phyloP scores from a whole-genome alignment of 169 alveolate genomes.

The Eimeria acervulina region DNA sequence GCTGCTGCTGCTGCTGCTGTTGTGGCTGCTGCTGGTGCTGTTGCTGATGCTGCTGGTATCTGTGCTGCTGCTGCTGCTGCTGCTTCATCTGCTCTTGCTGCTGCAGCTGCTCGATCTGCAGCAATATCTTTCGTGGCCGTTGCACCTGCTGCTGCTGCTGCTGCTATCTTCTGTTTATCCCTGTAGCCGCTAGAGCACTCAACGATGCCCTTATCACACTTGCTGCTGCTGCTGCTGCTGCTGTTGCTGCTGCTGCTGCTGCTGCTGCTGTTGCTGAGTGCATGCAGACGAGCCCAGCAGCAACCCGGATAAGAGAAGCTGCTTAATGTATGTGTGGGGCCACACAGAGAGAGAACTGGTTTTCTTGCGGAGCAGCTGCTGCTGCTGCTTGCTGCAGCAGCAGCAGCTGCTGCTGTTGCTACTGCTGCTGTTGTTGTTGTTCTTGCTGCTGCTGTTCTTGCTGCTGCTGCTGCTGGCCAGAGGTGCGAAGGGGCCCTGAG shows the following conservation, averaged over 20 bases:
- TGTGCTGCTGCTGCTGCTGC: neutral
- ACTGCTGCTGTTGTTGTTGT: neutral
- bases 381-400: no score
- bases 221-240: slow-evolving; percentile 29
- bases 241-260: slow-evolving; percentile 27
- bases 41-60: neutral
- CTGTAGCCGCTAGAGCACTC: neutral
- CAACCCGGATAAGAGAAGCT: neutral
- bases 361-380: neutral
- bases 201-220: neutral
- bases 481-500: neutral
- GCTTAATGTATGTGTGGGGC: neutral
- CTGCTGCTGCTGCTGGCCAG: neutral
- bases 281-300: neutral
- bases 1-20: neutral
- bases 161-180: neutral
- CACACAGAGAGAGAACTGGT: neutral
- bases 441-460: neutral
- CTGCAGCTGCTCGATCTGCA: neutral
- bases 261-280: slow-evolving; percentile 6
- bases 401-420: neutral
- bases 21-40: neutral
- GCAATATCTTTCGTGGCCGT: neutral
- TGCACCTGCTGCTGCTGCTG: slow-evolving; percentile 35
- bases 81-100: slow-evolving; percentile 3